Conservation (phyloP, 2,329 filamentous ascomycete genomes). For the Diaporthe vexans region DNA sequence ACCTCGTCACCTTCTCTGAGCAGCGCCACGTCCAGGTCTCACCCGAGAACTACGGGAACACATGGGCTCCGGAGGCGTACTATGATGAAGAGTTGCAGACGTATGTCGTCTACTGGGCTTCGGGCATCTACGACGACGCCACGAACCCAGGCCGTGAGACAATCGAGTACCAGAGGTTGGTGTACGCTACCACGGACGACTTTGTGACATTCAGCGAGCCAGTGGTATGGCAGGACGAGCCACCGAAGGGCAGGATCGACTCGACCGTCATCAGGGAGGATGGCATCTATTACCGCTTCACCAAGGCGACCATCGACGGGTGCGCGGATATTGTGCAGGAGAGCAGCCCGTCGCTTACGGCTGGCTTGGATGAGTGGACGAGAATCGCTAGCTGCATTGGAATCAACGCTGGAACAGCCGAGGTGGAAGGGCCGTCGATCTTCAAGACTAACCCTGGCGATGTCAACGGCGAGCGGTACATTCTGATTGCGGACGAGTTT, state of each 20-base stretch:
- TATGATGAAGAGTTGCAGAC: slow-evolving; percentile 51
- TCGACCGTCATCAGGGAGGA: slow-evolving; percentile 62
- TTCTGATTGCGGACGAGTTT: slow-evolving; percentile 68
- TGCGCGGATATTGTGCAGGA: slow-evolving; percentile 69
- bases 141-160: slow-evolving; percentile 43
- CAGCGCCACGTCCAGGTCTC: slow-evolving; percentile 56
- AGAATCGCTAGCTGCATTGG: slow-evolving; percentile 64
- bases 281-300: slow-evolving; percentile 64
- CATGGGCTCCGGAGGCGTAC: slow-evolving; percentile 57
- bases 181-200: slow-evolving; percentile 64
- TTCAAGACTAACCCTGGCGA: slow-evolving; percentile 65
- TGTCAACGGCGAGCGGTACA: slow-evolving; percentile 66
- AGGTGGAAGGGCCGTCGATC: slow-evolving; percentile 65
- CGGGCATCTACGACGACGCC: slow-evolving; percentile 56
- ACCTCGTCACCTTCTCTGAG: slow-evolving; percentile 54
- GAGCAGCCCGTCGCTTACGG: slow-evolving; percentile 57
- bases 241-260: slow-evolving; percentile 57
- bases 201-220: slow-evolving; percentile 64
- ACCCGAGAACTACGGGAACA: slow-evolving; percentile 55
- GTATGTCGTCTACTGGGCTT: slow-evolving; percentile 55
- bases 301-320: slow-evolving; percentile 63
- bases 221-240: slow-evolving; percentile 59
- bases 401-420: slow-evolving; percentile 59
- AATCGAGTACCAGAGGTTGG: slow-evolving; percentile 62
- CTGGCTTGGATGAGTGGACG: slow-evolving; percentile 58